Conservation (phyloP, 345 rosid species). For the Acer saccharum region DNA sequence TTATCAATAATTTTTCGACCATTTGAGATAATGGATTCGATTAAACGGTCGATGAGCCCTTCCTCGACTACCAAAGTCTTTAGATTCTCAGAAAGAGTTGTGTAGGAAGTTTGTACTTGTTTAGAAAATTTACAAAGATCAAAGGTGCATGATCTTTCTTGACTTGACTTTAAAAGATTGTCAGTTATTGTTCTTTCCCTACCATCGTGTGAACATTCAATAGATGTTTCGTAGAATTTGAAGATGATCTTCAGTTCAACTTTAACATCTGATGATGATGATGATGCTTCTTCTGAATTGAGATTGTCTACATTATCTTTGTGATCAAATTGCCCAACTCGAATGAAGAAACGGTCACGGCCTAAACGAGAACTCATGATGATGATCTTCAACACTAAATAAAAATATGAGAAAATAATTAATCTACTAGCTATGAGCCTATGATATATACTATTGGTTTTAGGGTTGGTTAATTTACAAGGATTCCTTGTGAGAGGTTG, state of each 20-base stretch:
- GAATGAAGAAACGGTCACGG: background rate
- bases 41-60: too few species aligned
- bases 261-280: background rate
- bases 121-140: background rate
- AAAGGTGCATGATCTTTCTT: background rate
- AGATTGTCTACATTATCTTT: too few species aligned
- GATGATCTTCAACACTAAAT: too few species aligned
- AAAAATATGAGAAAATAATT: too few species aligned
- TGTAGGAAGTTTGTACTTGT: background rate
- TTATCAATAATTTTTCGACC: background rate
- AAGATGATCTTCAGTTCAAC: background rate
- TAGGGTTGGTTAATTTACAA: background rate
- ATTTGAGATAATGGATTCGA: background rate
- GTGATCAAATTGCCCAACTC: background rate
- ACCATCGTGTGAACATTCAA: background rate
- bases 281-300: too few species aligned
- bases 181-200: background rate
- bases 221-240: background rate
- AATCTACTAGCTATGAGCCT: background rate
- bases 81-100: background rate
- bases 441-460: too few species aligned
- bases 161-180: background rate
- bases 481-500: background rate
- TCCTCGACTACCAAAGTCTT: background rate
- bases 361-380: background rate